These are phyloP conservation scores for Diaporthe destruens DNA, from an alignment of 2,329 filamentous ascomycete species.

Conservation along the genomic window DNA sequence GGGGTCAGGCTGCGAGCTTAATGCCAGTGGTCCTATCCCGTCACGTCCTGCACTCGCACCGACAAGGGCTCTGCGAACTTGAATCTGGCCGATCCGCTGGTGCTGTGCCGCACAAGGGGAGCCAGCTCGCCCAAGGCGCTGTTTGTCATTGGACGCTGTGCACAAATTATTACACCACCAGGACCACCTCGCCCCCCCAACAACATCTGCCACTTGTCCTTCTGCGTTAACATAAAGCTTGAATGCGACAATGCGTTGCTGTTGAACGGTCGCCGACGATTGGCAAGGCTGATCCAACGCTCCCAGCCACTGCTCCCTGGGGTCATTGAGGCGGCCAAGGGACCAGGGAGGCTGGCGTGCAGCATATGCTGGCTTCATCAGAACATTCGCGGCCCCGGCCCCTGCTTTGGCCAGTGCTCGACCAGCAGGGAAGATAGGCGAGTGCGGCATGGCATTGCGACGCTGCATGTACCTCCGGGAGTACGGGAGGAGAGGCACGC, in stretches of 20 bases:
- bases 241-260: background rate
- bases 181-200: background rate
- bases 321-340: constrained; percentile 19
- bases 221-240: background rate
- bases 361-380: constrained; percentile 27
- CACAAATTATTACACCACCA: background rate
- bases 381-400: constrained; percentile 24
- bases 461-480: constrained; percentile 39
- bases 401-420: constrained; percentile 35
- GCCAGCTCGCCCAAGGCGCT: background rate
- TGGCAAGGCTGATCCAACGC: constrained; percentile 38
- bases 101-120: constrained; percentile 30
- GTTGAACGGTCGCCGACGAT: constrained; percentile 11
- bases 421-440: constrained; percentile 28
- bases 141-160: constrained; percentile 9
- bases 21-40: constrained; percentile 36
- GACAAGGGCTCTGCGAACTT: constrained; percentile 37
- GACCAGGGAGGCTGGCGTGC: constrained; percentile 36
- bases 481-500: constrained; percentile 18
- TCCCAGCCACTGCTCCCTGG: constrained; percentile 26
- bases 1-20: constrained; percentile 22
- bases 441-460: constrained; percentile 38
- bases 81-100: constrained; percentile 32
- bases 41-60: constrained; percentile 38
- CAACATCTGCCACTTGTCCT: background rate